phyloP scores from a whole-genome alignment of 1,284 basidiomycete genomes.

The Meira miltonrushii region DNA sequence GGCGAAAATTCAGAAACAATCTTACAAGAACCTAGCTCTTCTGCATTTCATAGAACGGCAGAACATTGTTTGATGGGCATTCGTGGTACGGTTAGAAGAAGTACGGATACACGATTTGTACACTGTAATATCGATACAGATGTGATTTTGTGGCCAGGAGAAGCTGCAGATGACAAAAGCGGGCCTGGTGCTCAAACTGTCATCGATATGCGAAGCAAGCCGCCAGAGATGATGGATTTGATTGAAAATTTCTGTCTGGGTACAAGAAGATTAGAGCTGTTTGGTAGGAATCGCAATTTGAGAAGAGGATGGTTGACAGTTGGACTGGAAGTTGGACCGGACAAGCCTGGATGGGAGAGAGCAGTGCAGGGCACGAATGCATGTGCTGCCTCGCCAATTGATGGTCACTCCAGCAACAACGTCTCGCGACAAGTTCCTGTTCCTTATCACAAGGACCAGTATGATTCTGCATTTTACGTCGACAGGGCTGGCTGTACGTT shows the following conservation, averaged over 20 bases:
- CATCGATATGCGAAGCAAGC: constrained; percentile 71
- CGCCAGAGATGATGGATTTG: constrained; percentile 87
- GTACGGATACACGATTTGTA: constrained; percentile 89
- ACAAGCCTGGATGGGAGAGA: constrained; percentile 18
- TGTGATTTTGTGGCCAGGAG: constrained; percentile 90
- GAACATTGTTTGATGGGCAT: constrained; percentile 98
- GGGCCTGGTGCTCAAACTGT: not conserved
- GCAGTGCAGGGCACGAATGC: constrained; percentile 8
- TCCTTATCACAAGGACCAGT: constrained; percentile 27
- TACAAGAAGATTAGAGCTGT: constrained; percentile 81
- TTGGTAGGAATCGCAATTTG: constrained; percentile 67
- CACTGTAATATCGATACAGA: constrained; percentile 98
- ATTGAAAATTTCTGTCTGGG: constrained; percentile 98
- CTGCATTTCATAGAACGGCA: constrained; percentile 28
- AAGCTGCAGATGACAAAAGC: constrained; percentile 54
- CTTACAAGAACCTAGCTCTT: constrained; percentile 17
- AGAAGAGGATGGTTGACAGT: constrained; percentile 90
- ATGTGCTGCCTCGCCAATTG: not conserved
- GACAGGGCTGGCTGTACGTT: constrained; percentile 42
- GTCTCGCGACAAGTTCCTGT: constrained; percentile 5
- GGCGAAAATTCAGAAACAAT: constrained; percentile 10
- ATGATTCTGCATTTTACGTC: constrained; percentile 34
- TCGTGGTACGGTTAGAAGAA: constrained; percentile 86
- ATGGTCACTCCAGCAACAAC: constrained; percentile 8
- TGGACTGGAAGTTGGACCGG: constrained; percentile 54